These are phyloP conservation scores for Neofusicoccum ribis DNA, from an alignment of 2,329 filamentous ascomycete species.

Conservation along the genomic window DNA sequence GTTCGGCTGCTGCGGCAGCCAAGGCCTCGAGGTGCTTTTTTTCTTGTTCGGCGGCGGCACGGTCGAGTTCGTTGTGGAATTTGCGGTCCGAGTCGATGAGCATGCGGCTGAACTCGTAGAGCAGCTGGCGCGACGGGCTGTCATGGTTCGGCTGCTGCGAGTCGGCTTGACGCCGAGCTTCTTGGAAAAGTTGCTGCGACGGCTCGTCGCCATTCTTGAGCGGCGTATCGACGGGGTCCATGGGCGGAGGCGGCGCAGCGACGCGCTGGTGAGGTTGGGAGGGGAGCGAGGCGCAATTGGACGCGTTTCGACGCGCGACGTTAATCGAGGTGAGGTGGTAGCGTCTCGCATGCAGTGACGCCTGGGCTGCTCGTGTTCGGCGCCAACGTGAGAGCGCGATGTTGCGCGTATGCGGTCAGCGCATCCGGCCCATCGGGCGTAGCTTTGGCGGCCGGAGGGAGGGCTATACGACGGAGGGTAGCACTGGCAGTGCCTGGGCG, in stretches of 20 bases:
- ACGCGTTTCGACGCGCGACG: conserved; percentile 15
- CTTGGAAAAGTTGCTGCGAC: conserved; percentile 10
- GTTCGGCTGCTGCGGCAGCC: conserved; percentile 63
- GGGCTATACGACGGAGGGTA: conserved; percentile 1
- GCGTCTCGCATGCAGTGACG: conserved; percentile 14
- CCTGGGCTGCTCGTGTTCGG: conserved; percentile 7
- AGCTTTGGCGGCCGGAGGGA: not conserved
- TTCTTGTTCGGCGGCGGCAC: conserved; percentile 62
- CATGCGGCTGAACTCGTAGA: conserved; percentile 45
- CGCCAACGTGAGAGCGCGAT: conserved; percentile 1
- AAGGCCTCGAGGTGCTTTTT: conserved; percentile 66
- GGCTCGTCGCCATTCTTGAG: conserved; percentile 14
- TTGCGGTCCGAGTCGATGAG: conserved; percentile 43
- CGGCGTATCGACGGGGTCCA: conserved; percentile 1
- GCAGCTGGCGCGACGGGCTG: conserved; percentile 37
- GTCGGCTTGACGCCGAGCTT: conserved; percentile 4
- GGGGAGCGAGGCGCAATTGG: conserved; percentile 9
- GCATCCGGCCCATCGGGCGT: conserved; percentile 5
- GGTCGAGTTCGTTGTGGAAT: conserved; percentile 62
- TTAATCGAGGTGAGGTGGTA: not conserved
- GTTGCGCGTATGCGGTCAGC: conserved; percentile 16
- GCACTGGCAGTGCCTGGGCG: conserved; percentile 4
- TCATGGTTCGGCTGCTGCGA: conserved; percentile 23
- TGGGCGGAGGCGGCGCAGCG: not conserved
- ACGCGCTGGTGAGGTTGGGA: not conserved